phyloP scores from a whole-genome alignment of 2,329 filamentous ascomycete genomes.

The Chrysoporthe cubensis region DNA sequence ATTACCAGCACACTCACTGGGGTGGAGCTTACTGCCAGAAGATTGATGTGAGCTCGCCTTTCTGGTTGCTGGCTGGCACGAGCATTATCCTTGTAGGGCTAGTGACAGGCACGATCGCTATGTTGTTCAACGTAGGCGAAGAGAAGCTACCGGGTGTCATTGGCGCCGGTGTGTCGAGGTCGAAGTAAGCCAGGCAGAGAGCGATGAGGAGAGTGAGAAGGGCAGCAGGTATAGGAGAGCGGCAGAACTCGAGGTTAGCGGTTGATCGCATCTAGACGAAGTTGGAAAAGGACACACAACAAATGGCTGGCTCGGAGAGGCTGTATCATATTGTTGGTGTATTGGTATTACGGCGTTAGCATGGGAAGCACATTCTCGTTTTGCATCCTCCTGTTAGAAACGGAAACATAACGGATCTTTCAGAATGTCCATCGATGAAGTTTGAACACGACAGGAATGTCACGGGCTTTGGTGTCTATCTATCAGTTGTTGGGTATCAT shows the following conservation, averaged over 20 bases:
- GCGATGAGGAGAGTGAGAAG: background rate
- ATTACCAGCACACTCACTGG: slow-evolving; percentile 62
- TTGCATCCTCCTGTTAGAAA: slow-evolving; percentile 31
- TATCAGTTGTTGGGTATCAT: slow-evolving; percentile 17
- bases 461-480: background rate
- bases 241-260: background rate
- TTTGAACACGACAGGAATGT: background rate
- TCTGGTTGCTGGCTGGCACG: slow-evolving; percentile 83
- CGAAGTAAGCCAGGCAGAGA: slow-evolving; percentile 53
- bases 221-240: background rate
- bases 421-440: slow-evolving; percentile 1
- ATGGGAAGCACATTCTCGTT: slow-evolving; percentile 34
- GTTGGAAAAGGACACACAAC: background rate
- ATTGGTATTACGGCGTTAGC: slow-evolving; percentile 33
- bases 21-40: slow-evolving; percentile 88
- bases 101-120: slow-evolving; percentile 71
- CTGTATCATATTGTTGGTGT: slow-evolving; percentile 28
- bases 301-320: slow-evolving; percentile 4
- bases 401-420: slow-evolving; percentile 22
- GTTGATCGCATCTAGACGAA: background rate
- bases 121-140: slow-evolving; percentile 83
- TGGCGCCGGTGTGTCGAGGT: slow-evolving; percentile 85
- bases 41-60: slow-evolving; percentile 83
- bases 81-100: slow-evolving; percentile 70
- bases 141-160: slow-evolving; percentile 92